phyloP scores from a whole-genome alignment of 2,329 filamentous ascomycete genomes.

The Penicillium palitans region DNA sequence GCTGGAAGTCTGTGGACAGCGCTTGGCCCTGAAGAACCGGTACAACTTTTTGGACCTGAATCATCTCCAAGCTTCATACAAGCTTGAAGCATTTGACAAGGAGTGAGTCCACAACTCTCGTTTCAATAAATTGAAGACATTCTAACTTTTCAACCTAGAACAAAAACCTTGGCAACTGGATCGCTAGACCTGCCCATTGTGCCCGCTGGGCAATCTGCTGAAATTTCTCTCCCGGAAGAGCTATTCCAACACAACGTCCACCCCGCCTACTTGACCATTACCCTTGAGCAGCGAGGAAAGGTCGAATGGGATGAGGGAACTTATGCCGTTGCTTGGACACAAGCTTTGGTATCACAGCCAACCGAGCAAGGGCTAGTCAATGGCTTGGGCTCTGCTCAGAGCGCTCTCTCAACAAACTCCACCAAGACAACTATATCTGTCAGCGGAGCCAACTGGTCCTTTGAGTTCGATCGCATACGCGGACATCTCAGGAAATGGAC shows the following conservation, averaged over 20 bases:
- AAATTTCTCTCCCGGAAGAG: background rate
- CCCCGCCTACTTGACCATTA: conserved; percentile 8
- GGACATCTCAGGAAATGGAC: conserved; percentile 9
- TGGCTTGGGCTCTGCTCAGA: background rate
- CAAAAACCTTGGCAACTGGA: conserved; percentile 1
- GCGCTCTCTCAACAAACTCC: background rate
- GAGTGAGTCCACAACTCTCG: background rate
- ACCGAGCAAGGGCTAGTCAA: background rate
- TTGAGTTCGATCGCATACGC: conserved; percentile 8
- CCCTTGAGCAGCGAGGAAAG: conserved; percentile 1
- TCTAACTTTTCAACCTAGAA: background rate
- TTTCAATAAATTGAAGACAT: background rate
- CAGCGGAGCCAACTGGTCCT: conserved; percentile 7
- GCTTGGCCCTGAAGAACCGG: conserved; percentile 39
- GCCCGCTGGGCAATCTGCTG: background rate
- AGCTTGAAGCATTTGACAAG: conserved; percentile 10
- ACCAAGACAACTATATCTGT: conserved; percentile 2
- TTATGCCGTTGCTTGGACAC: conserved; percentile 5
- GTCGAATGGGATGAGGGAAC: conserved; percentile 2
- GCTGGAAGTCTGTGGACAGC: background rate
- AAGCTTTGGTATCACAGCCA: conserved; percentile 4
- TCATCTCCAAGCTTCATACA: conserved; percentile 36
- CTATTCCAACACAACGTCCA: conserved; percentile 1
- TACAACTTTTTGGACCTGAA: conserved; percentile 51
- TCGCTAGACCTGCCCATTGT: conserved; percentile 1